These are phyloP conservation scores for Leersia perrieri DNA, from an alignment of 176 grass and related monocot genomes.

Conservation along the genomic window DNA sequence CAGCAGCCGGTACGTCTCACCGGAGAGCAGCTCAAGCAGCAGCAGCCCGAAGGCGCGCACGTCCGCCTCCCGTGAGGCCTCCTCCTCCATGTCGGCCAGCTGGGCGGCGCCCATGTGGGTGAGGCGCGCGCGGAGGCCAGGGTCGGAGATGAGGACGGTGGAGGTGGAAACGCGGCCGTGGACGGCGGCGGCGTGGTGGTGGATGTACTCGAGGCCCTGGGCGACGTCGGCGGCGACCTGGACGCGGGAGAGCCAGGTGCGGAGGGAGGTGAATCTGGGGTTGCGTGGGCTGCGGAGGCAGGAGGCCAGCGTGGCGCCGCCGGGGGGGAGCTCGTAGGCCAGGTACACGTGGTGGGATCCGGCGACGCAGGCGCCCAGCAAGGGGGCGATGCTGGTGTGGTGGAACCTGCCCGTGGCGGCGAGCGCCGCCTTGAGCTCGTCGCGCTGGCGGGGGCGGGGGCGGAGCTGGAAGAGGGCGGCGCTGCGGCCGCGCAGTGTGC, in stretches of 20 bases:
- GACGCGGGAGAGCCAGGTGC: constrained; percentile 51
- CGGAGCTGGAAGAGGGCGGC: constrained; percentile 56
- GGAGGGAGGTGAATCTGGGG: constrained; percentile 48
- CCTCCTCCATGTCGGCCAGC: constrained; percentile 27
- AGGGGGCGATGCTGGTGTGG: constrained; percentile 53
- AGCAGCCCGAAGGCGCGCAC: constrained; percentile 65
- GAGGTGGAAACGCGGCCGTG: constrained; percentile 55
- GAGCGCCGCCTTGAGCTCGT: constrained; percentile 23
- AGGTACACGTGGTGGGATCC: constrained; percentile 62
- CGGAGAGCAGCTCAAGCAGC: constrained; percentile 59
- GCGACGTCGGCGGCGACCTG: constrained; percentile 63
- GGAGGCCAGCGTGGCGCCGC: constrained; percentile 43
- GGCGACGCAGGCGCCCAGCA: constrained; percentile 66
- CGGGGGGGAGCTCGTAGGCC: constrained; percentile 48
- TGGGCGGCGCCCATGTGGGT: constrained; percentile 56
- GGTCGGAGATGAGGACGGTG: constrained; percentile 44
- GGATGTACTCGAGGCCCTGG: constrained; percentile 70
- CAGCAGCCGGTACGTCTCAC: constrained; percentile 56
- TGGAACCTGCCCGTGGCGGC: constrained; percentile 36
- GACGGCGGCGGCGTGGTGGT: constrained; percentile 44
- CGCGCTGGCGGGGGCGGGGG: not conserved
- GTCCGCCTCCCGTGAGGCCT: constrained; percentile 37
- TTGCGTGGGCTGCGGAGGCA: constrained; percentile 54
- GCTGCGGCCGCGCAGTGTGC: constrained; percentile 51
- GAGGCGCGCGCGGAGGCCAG: constrained; percentile 51